Evolutionary conservation across 306 rosid species (phyloP).

Genomic region (Malus sieversii): DNA sequence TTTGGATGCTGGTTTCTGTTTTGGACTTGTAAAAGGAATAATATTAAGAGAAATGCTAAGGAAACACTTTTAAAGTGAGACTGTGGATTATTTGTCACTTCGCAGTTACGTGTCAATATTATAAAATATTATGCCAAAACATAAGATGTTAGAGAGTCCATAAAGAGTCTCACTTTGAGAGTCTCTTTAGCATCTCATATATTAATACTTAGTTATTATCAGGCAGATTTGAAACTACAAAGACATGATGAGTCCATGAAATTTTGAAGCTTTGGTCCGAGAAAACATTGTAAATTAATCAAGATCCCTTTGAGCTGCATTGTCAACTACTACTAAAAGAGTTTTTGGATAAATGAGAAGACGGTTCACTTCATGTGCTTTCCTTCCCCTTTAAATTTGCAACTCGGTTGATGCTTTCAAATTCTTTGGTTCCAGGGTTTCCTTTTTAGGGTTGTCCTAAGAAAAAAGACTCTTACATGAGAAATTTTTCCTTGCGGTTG

Average conservation of each 20-base stretch:
- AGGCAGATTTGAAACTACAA: not conserved
- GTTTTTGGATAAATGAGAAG: conserved; percentile 5
- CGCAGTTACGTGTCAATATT: too few relatives aligned
- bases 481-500: too few relatives aligned
- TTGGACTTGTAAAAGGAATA: not conserved
- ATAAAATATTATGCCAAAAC: too few relatives aligned
- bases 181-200: not conserved
- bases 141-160: too few relatives aligned
- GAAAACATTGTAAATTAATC: not conserved
- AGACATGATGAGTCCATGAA: not conserved
- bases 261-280: not conserved
- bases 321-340: not conserved
- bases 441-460: not conserved
- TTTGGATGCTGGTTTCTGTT: not conserved
- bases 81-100: accelerated
- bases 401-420: not conserved
- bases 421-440: not conserved
- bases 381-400: conserved; percentile 1
- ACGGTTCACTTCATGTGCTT: not conserved
- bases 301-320: conserved; percentile 5
- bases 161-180: not conserved
- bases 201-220: conserved; percentile 1
- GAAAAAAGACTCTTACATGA: too few relatives aligned
- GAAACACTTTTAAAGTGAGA: too few relatives aligned
- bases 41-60: too few relatives aligned